Evolutionary conservation across 495 filamentous ascomycete species (phyloP), one percentile per base, ranked within the genome.

Genomic region (Massariosphaeria phaeospora): DNA sequence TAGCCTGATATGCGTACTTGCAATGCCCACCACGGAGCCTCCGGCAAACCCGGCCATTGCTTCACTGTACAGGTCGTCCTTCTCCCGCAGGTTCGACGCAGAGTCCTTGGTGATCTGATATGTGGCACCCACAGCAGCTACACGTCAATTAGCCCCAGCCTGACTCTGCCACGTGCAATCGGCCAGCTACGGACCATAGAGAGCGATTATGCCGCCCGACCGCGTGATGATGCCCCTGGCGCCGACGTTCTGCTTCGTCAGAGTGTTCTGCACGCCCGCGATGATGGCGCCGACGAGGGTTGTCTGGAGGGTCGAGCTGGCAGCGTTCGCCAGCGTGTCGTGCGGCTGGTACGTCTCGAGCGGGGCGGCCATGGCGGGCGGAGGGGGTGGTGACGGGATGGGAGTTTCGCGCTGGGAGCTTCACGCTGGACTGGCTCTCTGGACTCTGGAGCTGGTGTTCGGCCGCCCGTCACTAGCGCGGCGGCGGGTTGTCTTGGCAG

Each of bases 231-330:
- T 77, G 57, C 86, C 84, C 73, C 79, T 80, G 18, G 80, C 77
- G 39, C 88, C 84, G 46, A 93, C 75, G 68, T 95, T 94, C 61
- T 78, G 78, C 70, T 80, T 88, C 15, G 80, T 75, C 48, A 96
- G 78, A 26, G 89, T 84, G 71, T 94, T 96, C 73, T 90, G 88
- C 44, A 91, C 75, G 25, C 87, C 86, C 4, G 91, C 83, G 46
- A 83, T 64, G 66, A 87, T 74, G 35, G 85, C 69, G 59, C 93
- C 94, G 36, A 79, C 78, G 38, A 73, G 70, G 66, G 84, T 86
- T 46, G 79, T 80, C 52, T 88, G 67, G 55, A 80, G 54, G 31
- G 80, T 83, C 46, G 82, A 78, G 62, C 79, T 80, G 66, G 88
- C 67, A 24, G 84, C 76, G 33, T 75, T 74, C 45, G 72, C 68